Base-by-base conservation (phyloP, 805 yeast species). In the Lachancea sp. region DNA sequence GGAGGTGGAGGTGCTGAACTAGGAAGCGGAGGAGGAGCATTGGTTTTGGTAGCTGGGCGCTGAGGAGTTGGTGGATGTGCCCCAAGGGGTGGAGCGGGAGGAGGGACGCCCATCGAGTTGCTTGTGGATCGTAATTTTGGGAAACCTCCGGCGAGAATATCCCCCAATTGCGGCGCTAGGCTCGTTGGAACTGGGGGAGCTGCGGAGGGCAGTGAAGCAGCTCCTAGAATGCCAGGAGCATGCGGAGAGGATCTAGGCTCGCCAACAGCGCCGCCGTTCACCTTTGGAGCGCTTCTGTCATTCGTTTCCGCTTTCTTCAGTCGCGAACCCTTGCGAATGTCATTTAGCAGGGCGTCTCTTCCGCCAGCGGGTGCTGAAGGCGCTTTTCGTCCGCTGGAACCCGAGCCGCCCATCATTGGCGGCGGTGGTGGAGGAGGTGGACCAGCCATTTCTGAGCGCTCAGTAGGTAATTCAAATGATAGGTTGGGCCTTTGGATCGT, bases 241-340 rank as follows among this genome's bases (percentile, higher is more conserved):
- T 29, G 9, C 19, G 25, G n/a, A 8, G 25, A 8, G 3, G 33
- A 13, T 4, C 18, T 7, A 13, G 36, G 11, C 7, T 25, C 32
- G 11, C 34, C 34, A 13, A 38, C 42, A 29, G 53, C 40, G 24
- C 61, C 47, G 34, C 75, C 70, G 19, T 71, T 70, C 23, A 76
- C 59, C 45, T 47, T 36, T 2, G 89, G 86, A 1, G 72, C 75
- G 42, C 83, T 75, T 64, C 96, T 64, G 68, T 76, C 80, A 63
- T 74, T 65, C 46, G 97, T 74, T 46, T 61, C 65, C 1, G 85
- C 77, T 47, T 81, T 78, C 54, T 78, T 80, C 41, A 82, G 67
- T 34, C 52, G 60, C 38, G 56, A 64, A 17, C 89, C 90, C 46
- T 83, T 83, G 53, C 87, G 75, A 49, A 90, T 90, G 58, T 85